phyloP scores from a whole-genome alignment of 768 basidiomycete genomes.

The Sporobolomyces phaffii region DNA sequence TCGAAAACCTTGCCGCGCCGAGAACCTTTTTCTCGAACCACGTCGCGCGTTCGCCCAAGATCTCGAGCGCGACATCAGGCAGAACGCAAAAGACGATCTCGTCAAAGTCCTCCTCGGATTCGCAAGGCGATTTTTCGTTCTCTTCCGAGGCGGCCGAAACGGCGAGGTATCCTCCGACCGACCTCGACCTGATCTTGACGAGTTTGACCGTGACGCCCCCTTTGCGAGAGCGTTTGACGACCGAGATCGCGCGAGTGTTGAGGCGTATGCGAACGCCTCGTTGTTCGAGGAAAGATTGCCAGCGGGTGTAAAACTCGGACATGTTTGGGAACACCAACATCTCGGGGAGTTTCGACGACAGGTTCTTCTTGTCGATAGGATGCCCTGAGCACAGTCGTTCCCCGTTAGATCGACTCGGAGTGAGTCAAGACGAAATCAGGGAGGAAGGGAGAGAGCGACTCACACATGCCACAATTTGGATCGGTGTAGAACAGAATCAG shows the following conservation, averaged over 20 bases:
- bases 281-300: conserved; percentile 45
- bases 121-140: conserved; percentile 46
- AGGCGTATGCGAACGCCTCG: conserved; percentile 48
- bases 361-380: conserved; percentile 45
- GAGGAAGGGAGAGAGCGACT: conserved; percentile 7
- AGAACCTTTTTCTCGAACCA: conserved; percentile 46
- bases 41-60: conserved; percentile 46
- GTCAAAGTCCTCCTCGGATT: conserved; percentile 47
- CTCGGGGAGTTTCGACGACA: conserved; percentile 47
- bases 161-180: no score
- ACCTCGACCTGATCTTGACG: conserved; percentile 42
- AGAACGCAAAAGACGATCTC: conserved; percentile 49
- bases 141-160: conserved; percentile 29
- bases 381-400: conserved; percentile 45
- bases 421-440: no score
- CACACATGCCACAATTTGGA: conserved; percentile 50
- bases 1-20: conserved; percentile 46
- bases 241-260: conserved; percentile 45
- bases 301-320: conserved; percentile 47
- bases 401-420: no score
- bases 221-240: conserved; percentile 41
- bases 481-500: conserved; percentile 49
- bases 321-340: conserved; percentile 51
- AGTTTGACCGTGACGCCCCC: conserved; percentile 45
- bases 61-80: conserved; percentile 47